Base-by-base conservation (phyloP, 805 yeast genomes). In the Metschnikowia peoriensis region DNA sequence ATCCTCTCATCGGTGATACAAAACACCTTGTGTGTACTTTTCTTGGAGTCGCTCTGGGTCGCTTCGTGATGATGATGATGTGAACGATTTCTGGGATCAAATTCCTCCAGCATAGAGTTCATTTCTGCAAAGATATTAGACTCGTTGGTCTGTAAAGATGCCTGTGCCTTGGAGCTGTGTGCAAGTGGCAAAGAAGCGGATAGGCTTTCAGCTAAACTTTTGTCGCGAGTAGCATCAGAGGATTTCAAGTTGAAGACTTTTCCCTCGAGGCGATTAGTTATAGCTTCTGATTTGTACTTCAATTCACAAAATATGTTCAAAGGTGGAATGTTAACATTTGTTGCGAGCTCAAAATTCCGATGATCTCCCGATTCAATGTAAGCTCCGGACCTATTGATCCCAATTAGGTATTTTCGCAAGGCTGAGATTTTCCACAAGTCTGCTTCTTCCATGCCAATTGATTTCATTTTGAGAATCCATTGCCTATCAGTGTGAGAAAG, bases 371-470 rank as follows among this genome's bases (percentile, higher is more conserved):
- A 34, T 14, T 53, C 46, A 9, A 50, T 44, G 27, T 45, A 46
- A 7, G 51, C 35, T 7, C 46, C 54, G 7, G 58, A 52, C 35
- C 58, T 44, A 15, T 44, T 57, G 14, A 45, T 49, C 46, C 84
- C 81, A 53, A 70, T 76, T 8, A 92, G 78, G 59, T 89, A 88
- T 29, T 85, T 85, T 51, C 92, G 76, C 51, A 90, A 67, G 3
- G 81, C 81, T 14, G 85, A 84, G 11, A 93, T 69, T 66, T 92
- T 93, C 97, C 97, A 93, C 28, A 89, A 60, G 43, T 90, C 96
- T 7, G 73, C 75, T 9, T 84, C 89, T 7, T 75, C 75, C 47
- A 93, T 69, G 0, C 97, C 98, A n/a, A 89, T 76, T 2, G 85
- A 76, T 44, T 81, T 78, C 41, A 93, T 71, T 56, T 85, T 83